Conservation (phyloP, 257 asterid genomes). For the Solanum piurae region DNA sequence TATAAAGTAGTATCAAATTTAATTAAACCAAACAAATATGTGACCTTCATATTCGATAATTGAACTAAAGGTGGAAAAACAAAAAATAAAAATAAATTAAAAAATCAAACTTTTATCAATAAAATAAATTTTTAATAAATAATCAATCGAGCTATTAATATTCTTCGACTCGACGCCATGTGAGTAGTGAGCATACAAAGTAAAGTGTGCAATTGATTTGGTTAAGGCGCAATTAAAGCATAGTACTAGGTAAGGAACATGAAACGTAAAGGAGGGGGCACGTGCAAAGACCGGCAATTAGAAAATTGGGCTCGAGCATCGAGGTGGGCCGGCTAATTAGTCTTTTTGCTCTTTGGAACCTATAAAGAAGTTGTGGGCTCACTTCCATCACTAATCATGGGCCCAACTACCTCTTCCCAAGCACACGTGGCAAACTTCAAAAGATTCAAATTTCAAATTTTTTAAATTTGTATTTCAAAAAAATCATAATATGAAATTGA, state of each 20-base stretch:
- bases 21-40: background rate
- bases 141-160: no score
- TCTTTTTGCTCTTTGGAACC: background rate
- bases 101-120: no score
- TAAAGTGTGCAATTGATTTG: background rate
- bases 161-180: background rate
- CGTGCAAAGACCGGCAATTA: slow-evolving; percentile 2
- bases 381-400: background rate
- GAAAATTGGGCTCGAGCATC: background rate
- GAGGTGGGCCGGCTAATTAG: background rate
- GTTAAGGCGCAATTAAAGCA: background rate
- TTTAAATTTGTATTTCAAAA: background rate
- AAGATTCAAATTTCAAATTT: background rate
- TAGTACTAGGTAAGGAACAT: background rate
- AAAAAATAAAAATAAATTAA: no score
- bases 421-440: background rate
- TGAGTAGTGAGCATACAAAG: background rate
- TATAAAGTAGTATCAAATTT: no score
- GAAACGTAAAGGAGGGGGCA: background rate
- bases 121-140: no score
- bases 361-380: background rate
- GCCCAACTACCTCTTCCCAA: background rate
- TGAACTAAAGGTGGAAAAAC: no score
- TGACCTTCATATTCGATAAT: background rate
- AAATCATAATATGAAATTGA: background rate